Evolutionary conservation across 768 basidiomycete species (phyloP), one percentile per base, ranked within the genome.

Genomic region (Jaapia argillacea): DNA sequence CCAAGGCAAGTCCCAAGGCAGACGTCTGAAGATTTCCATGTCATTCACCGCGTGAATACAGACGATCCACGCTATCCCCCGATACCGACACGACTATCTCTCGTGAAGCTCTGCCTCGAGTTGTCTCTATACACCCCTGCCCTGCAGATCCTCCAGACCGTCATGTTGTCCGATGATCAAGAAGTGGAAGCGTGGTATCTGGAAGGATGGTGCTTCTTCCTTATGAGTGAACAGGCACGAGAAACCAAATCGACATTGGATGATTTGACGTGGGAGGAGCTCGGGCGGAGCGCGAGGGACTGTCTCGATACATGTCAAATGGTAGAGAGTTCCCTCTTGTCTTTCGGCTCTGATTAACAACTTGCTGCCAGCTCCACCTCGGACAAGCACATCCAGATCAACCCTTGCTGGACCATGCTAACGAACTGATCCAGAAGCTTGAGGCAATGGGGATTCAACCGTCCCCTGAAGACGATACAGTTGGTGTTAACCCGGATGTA

Each of bases 111-210:
- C 0, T 81, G 92, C 56, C 69, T 93, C 20, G 91, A 96, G 58
- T 68, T 92, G 16, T 62, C 68, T 2, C 64, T 84, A 3, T 85
- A 77, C 56, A 66, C 79, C 1, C 77, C 80, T 21, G 90, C 90
- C 1, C 62, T 93, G 4, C 60, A 81, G 7, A 78, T 92, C 12
- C 62, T 94, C 22, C 77, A 86, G 36, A 85, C 83, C 10, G 71
- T 92, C 6, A 79, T 92, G 62, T 74, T 81, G 6, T 62, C 79
- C 0, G 89, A 93, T 58, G 86, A 91, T 50, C 74, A 87, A 55
- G 83, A 88, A 42, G 81, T 91, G 10, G 90, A 93, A 52, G 91
- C 82, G 1, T 93, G 91, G 81, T 94, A 94, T 56, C 75, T 94
- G 23, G 90, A 93, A 61, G 91, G 90, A 42, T 96, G 90, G 90